Evolutionary conservation across 257 asterid species (phyloP), one percentile per base, ranked within the genome.

Genomic region (Handroanthus guayacan): DNA sequence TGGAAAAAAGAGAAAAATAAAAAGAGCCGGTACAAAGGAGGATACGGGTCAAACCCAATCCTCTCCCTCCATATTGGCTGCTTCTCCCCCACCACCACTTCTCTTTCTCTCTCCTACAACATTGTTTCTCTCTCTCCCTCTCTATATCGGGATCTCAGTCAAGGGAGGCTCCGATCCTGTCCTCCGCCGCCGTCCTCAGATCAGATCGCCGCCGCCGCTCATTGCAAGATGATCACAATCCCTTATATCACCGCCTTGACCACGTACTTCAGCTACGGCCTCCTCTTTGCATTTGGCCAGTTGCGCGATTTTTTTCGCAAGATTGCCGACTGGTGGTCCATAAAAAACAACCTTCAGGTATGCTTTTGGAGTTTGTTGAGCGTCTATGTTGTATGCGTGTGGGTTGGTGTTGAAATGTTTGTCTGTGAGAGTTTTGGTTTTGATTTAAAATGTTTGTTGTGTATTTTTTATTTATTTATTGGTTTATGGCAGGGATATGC

Each of bases 251-350:
- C 99, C 83, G 99, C 99, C 78, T 81, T 95, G 84, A 84, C 98
- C 75, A 95, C 99, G 1, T 91, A 86, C 87, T 90, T 93, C 91
- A 95, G 98, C 94, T 95, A 95, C 81, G 96, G 93, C 83, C 93
- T 95, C 52, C 97, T 95, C 82, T 95, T 95, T 77, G 97, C 86
- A 5, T 95, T 95, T 69, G 99, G 97, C 69, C 98, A 95, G 86
- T 69, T 95, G 58, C 97, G 98, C 18, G 99, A 95, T 80, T 90
- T 91, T 72, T 93, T 93, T 73, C 90, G 96, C 41, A 93, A 85
- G 79, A 77, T 85, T 60, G 3, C 87, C 56, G 98, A 89, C 84
- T 88, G 94, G 94, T 93, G 91, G 86, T 82, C 91, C 54, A 78
- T 25, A 25, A 25, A 87, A 71, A 88, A 85, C 90, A 86, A 62